Percentiles rank a stretch among this genome's conserved stretches.
phyloP scores from a whole-genome alignment of 2,329 filamentous ascomycete genomes.

The Didymella lethalis region DNA sequence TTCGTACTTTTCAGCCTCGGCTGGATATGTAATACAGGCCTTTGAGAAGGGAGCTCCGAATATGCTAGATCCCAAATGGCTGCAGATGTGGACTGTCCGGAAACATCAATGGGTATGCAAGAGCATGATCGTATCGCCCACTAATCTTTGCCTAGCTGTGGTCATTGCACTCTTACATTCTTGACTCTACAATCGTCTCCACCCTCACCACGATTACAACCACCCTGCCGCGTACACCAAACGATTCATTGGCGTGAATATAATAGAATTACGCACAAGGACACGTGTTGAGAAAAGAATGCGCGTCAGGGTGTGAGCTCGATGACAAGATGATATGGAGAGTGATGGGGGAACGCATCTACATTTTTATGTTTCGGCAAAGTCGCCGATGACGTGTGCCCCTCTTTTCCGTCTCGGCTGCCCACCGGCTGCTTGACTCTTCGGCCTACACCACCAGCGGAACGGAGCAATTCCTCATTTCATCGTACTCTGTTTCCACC shows the following conservation, averaged over 20 bases:
- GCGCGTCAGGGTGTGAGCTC: too few species aligned
- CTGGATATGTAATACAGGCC: neutral
- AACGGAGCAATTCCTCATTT: neutral
- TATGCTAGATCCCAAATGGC: neutral
- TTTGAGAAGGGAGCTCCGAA: neutral
- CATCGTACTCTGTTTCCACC: constrained; percentile 15
- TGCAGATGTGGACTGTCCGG: neutral
- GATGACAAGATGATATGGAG: too few species aligned
- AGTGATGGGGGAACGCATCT: neutral
- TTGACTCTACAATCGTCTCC: neutral
- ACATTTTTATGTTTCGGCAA: neutral
- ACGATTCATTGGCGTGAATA: too few species aligned
- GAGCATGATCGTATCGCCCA: too few species aligned
- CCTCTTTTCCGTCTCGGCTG: neutral
- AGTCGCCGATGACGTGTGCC: constrained; percentile 11
- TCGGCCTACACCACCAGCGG: too few species aligned
- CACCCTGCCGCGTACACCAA: too few species aligned
- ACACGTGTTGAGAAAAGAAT: too few species aligned
- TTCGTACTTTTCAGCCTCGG: neutral
- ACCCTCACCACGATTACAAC: neutral
- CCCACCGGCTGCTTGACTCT: neutral
- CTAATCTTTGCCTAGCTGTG: neutral
- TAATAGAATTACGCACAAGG: too few species aligned
- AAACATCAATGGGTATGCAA: neutral
- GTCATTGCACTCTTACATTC: neutral